Evolutionary conservation across 768 basidiomycete genomes (phyloP), one percentile per base, ranked within the genome.

Genomic region (Suillus alpinus): DNA sequence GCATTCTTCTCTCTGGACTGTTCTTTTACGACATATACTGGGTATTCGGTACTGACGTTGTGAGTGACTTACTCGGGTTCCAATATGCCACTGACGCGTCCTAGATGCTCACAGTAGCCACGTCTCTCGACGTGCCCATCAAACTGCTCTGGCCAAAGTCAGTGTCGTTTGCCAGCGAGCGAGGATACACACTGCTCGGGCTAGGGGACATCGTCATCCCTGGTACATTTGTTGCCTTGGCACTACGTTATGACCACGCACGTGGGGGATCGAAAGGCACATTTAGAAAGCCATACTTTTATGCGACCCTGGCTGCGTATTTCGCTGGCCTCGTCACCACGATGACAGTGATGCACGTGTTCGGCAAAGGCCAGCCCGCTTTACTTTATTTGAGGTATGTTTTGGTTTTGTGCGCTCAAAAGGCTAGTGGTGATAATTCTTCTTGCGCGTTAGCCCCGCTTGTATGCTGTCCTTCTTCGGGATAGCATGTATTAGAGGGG

Each of bases 1-100:
- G 82, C 43, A 84, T 94, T 62, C 81, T 98, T 3, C 79, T 99
- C 6, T 82, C 83, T 3, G 94, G 92, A 5, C 78, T 99, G 26
- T 94, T 98, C 76, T 50, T 97, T 44, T 98, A 98, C 70, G 96
- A 98, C 71, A 84, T 97, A 43, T 96, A 88, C 83, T 97, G 92
- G 92, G 94, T 95, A 2, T 95, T 95, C 71, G 91, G 91, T 20
- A 91, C 90, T 0, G 83, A 87, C 68, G 91, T 94, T 74, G 91
- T 91, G 72, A 71, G 89, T 78, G n/a, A 20, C 16, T 61, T 55
- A 18, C 20, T 41, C 16, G 13, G 23, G 3, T 40, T 20, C 44
- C 14, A 5, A 10, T n/a, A 29, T 8, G 16, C 7, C 0, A 8
- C 56, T 62, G 29, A 64, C 23, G 34, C 57, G 20, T 51, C 61